Evolutionary conservation across 2,329 filamentous ascomycete species (phyloP).

Genomic region (Fusarium poae): DNA sequence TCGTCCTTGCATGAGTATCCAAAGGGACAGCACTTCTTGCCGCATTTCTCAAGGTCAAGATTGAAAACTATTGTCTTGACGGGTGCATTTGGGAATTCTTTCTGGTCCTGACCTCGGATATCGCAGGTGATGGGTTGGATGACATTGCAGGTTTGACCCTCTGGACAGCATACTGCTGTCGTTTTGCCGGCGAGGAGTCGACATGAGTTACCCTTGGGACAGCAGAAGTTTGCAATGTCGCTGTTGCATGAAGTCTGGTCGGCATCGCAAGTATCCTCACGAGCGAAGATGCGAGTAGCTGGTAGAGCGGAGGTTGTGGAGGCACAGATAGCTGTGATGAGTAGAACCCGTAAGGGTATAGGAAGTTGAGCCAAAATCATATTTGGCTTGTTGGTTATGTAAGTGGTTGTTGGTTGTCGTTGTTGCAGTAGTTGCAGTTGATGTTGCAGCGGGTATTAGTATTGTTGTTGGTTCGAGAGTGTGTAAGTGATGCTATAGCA

Average conservation of each 20-base stretch:
- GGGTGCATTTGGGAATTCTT: constrained; percentile 66
- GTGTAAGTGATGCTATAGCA: constrained; percentile 14
- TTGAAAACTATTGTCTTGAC: constrained; percentile 76
- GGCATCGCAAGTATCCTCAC: constrained; percentile 65
- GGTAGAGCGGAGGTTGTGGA: constrained; percentile 57
- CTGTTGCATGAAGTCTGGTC: constrained; percentile 65
- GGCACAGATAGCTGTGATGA: constrained; percentile 56
- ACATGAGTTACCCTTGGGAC: constrained; percentile 67
- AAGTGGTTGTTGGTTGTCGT: constrained; percentile 8
- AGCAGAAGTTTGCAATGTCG: constrained; percentile 77
- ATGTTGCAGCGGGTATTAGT: constrained; percentile 7
- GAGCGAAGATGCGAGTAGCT: constrained; percentile 56
- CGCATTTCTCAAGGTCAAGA: constrained; percentile 69
- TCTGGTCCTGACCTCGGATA: constrained; percentile 68
- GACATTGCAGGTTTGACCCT: constrained; percentile 66
- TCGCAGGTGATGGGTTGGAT: constrained; percentile 57
- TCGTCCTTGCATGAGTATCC: constrained; percentile 73
- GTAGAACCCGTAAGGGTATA: constrained; percentile 53
- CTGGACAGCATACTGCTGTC: constrained; percentile 78
- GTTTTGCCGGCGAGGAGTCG: constrained; percentile 72
- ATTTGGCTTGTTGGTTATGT: constrained; percentile 10
- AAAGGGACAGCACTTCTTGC: constrained; percentile 75
- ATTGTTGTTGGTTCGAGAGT: constrained; percentile 13
- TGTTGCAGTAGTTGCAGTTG: constrained; percentile 7
- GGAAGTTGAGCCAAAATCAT: constrained; percentile 40